Evolutionary conservation across 1,139 yeast genomes (phyloP), one percentile per base, ranked within the genome.

Genomic region (Geotrichum macrosporum): DNA sequence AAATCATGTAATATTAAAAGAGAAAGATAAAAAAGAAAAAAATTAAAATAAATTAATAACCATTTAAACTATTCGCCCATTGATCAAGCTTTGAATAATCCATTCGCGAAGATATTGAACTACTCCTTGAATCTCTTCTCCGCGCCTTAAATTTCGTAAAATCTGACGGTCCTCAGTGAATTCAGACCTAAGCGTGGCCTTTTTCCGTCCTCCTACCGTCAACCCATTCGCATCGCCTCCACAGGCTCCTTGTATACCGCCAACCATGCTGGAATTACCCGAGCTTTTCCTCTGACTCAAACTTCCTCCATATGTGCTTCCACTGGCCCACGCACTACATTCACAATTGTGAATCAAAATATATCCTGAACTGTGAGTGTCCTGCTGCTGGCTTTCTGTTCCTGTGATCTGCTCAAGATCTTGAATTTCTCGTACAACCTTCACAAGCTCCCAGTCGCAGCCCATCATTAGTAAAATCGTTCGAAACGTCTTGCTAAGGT

Each of bases 41-140:
- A n/a, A n/a, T 24, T 24, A 6, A 24, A 24, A 8, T 24, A 8
- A 8, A 8, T 8, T 31, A 16, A 31, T 8, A 19, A 15, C 16
- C n/a, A 9, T 8, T 48, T 49, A 59, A 2, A 64, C 57, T 3
- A 62, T 26, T 5, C 61, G 54, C 19, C 63, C 63, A 48, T 61
- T 63, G 18, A 65, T 62, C 31, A 65, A 51, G 42, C 64, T 57
- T 37, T 63, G 67, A 13, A 62, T 54, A 27, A 65, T 51, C 68
- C 69, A 65, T 34, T 63, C 63, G 5, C 60, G 55, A 35, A 53
- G 56, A 44, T 57, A 50, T n/a, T 42, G 41, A 10, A 50, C 16
- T 13, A 56, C 15, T 41, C 44, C 31, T 40, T 26, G n/a, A 52
- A 52, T 5, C 50, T 48, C 5, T 47, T 31, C 16, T 49, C 55